Base-by-base conservation (phyloP, 371 early-diverging fungal genomes). In the Spiromyces aspiralis region DNA sequence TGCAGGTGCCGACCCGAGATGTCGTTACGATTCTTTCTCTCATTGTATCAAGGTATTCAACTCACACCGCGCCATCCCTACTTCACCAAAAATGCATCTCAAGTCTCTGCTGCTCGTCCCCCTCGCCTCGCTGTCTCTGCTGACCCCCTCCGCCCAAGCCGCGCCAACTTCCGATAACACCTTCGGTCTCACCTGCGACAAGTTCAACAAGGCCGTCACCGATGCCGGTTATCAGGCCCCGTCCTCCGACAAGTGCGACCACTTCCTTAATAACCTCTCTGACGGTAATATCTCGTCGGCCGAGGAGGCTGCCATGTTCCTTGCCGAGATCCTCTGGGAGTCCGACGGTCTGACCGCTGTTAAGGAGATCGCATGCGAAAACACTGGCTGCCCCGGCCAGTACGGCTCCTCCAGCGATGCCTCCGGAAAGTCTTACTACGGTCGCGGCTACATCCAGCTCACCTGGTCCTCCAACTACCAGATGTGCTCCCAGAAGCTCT, bases 221-320 rank as follows among this genome's bases (percentile, higher is more conserved):
- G 62, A 51, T 22, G 66, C 57, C n/a, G 57, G 48, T 19, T 68
- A 66, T 51, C 57, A 65, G 1, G 43, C 50, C 0, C 66, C 66
- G 3, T 47, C 52, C 23, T 20, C 22, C 10, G 50, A 49, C 1
- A 59, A 66, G 27, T 67, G 67, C 60, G 25, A 50, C 21, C 35
- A 58, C 12, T 67, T 68, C 59, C 44, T 62, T n/a, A 47, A 50
- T 23, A 54, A 57, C 21, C 50, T 63, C 51, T n/a, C 55, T 2
- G 44, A 50, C 4, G 63, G 61, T 28, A 46, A 23, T 20, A 61
- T 69, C 23, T 21, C 60, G 1, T 56, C 61, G 0, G 54, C 53
- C 22, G 57, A 57, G 22, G 69, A 69, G 23, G 69, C 67, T 0
- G 70, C 70, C 47, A 69, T 69, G 70, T 67, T 67, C 45, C 52